Conservation (phyloP, 345 rosid genomes). For the Euphorbia peplus region DNA sequence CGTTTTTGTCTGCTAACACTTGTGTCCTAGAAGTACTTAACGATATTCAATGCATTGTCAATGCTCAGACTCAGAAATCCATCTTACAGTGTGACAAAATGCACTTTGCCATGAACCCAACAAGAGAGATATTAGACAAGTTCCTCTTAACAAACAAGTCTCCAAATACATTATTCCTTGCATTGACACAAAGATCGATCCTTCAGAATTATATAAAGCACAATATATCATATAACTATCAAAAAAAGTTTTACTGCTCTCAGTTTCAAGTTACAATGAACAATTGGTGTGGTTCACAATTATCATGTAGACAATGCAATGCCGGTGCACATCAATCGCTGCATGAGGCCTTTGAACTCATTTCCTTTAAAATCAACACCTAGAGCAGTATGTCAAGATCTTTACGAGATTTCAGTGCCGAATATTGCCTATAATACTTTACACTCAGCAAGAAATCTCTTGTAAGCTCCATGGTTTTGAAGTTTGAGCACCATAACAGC, state of each 20-base stretch:
- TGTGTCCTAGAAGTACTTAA: too few relatives aligned
- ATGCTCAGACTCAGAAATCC: too few relatives aligned
- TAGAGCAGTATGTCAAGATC: slow-evolving; percentile 3
- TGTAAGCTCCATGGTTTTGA: slow-evolving; percentile 1
- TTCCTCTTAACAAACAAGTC: too few relatives aligned
- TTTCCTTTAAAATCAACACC: slow-evolving; percentile 3
- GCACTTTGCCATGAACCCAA: too few relatives aligned
- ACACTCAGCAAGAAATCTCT: slow-evolving; percentile 9
- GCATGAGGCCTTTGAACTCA: neutral
- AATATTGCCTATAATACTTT: neutral
- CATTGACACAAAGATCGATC: too few relatives aligned
- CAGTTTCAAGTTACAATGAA: slow-evolving; percentile 23
- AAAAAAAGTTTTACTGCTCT: slow-evolving; percentile 16
- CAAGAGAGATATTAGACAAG: too few relatives aligned
- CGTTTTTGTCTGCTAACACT: too few relatives aligned
- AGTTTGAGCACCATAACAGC: slow-evolving; percentile 14
- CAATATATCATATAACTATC: neutral
- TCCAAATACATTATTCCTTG: too few relatives aligned
- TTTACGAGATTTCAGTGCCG: slow-evolving; percentile 14
- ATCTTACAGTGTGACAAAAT: too few relatives aligned
- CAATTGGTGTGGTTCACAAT: neutral
- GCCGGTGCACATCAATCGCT: slow-evolving; percentile 7
- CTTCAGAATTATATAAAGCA: too few relatives aligned
- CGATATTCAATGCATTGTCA: too few relatives aligned
- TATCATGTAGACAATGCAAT: neutral